phyloP scores from a whole-genome alignment of 2,329 filamentous ascomycete species.

The Trichoderma afroharzianum region DNA sequence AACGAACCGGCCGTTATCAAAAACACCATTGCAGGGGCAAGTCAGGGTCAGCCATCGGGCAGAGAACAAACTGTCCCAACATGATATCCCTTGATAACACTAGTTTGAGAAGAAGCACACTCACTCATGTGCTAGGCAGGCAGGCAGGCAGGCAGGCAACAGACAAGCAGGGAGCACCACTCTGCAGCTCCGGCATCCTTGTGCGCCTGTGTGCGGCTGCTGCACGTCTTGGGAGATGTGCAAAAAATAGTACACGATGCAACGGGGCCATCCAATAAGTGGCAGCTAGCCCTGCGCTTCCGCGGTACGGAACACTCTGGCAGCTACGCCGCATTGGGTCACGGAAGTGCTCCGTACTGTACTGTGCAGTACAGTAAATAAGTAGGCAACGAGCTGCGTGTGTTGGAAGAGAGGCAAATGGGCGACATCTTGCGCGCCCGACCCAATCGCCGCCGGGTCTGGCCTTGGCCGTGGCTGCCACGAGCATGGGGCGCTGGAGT shows the following conservation, averaged over 20 bases:
- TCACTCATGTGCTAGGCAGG: neutral
- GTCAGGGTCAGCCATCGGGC: neutral
- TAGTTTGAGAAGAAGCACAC: neutral
- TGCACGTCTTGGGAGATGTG: slow-evolving; percentile 11
- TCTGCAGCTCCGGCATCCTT: slow-evolving; percentile 13
- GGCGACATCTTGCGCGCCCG: slow-evolving; percentile 4
- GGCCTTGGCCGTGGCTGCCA: slow-evolving; percentile 7
- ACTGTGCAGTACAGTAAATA: neutral
- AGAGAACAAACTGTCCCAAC: neutral
- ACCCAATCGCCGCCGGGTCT: neutral
- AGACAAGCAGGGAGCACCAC: neutral
- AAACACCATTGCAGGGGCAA: neutral
- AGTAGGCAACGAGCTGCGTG: neutral
- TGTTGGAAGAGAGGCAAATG: neutral
- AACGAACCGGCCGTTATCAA: neutral
- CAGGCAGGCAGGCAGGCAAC: neutral
- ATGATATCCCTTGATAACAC: slow-evolving; percentile 4
- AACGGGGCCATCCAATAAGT: neutral
- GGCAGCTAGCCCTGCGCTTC: slow-evolving; percentile 2
- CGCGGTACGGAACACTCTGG: neutral
- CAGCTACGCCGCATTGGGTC: neutral
- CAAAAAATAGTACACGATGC: slow-evolving; percentile 11
- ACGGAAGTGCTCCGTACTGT: slow-evolving; percentile 2
- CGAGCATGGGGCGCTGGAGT: slow-evolving; percentile 9
- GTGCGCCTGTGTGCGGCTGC: slow-evolving; percentile 7